A percentile compares a stretch with the other conserved stretches of the same genome.
Evolutionary conservation across 2,329 filamentous ascomycete genomes (phyloP).

Genomic region (Chlorencoelia australis): DNA sequence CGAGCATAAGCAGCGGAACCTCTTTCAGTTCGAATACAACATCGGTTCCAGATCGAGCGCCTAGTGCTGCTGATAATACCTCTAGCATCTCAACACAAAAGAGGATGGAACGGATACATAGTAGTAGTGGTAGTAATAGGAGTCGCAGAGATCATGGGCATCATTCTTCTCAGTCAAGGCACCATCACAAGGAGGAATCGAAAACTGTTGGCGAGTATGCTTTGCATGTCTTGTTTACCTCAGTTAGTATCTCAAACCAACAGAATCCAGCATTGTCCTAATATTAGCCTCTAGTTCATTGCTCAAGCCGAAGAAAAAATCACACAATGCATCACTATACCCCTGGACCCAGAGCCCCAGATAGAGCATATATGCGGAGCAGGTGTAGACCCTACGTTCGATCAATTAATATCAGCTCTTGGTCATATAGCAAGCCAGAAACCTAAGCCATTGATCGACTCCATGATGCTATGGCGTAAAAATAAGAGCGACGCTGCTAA

Average conservation of each 20-base stretch:
- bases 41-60: slow-evolving; percentile 24
- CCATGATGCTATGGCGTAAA: slow-evolving; percentile 97
- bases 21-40: slow-evolving; percentile 25
- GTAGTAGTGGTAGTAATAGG: slow-evolving; percentile 39
- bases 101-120: slow-evolving; percentile 52
- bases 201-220: slow-evolving; percentile 98
- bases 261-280: slow-evolving; percentile 7
- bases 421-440: slow-evolving; percentile 92
- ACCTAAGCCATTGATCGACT: slow-evolving; percentile 90
- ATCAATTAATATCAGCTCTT: slow-evolving; percentile 85
- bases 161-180: slow-evolving; percentile 54
- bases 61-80: slow-evolving; percentile 36
- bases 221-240: slow-evolving; percentile 90
- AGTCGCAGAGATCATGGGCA: slow-evolving; percentile 65
- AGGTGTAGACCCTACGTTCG: slow-evolving; percentile 78
- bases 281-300: slow-evolving; percentile 57
- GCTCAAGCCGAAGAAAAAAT: slow-evolving; percentile 95
- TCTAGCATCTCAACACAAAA: slow-evolving; percentile 37
- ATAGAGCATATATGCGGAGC: slow-evolving; percentile 87
- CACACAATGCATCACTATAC: slow-evolving; percentile 71
- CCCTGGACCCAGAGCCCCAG: slow-evolving; percentile 70
- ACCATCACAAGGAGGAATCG: slow-evolving; percentile 59
- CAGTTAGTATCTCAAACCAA: slow-evolving; percentile 41
- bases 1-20: slow-evolving; percentile 18
- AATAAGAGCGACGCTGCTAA: slow-evolving; percentile 84